A percentile compares a stretch with the other conserved stretches of the same genome.
Conservation (phyloP, 2,329 filamentous ascomycete genomes). For the Fonsecaea monophora region DNA sequence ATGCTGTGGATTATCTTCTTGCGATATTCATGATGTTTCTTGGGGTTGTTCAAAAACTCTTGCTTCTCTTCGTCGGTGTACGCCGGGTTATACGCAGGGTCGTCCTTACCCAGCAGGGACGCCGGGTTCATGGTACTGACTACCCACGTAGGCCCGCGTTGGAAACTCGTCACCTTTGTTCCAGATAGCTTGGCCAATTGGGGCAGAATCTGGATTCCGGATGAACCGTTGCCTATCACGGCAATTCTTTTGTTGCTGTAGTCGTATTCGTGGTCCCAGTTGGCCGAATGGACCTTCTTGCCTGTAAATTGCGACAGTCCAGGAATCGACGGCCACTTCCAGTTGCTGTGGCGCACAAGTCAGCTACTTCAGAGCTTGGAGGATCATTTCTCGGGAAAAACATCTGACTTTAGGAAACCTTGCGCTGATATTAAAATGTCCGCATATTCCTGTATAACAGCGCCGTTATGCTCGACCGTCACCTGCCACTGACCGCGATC, state of each 20-base stretch:
- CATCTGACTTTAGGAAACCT: slow-evolving; percentile 54
- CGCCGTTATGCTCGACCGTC: slow-evolving; percentile 21
- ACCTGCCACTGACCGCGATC: slow-evolving; percentile 6
- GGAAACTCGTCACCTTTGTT: slow-evolving; percentile 43
- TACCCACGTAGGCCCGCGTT: slow-evolving; percentile 45
- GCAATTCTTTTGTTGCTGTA: slow-evolving; percentile 42
- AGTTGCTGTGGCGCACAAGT: slow-evolving; percentile 2
- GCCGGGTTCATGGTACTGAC: slow-evolving; percentile 41
- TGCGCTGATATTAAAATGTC: slow-evolving; percentile 65
- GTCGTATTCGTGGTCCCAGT: slow-evolving; percentile 42
- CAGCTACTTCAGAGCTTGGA: not conserved
- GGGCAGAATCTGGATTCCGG: slow-evolving; percentile 50
- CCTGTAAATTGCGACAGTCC: slow-evolving; percentile 42
- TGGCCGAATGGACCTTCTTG: slow-evolving; percentile 41
- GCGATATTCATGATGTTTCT: slow-evolving; percentile 45
- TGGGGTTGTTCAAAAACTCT: slow-evolving; percentile 38
- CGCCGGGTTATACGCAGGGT: slow-evolving; percentile 36
- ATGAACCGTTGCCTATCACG: slow-evolving; percentile 45
- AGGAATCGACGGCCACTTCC: slow-evolving; percentile 43
- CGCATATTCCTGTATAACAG: slow-evolving; percentile 39
- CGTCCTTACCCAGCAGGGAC: slow-evolving; percentile 36
- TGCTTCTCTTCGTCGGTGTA: slow-evolving; percentile 44
- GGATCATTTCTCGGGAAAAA: too few relatives aligned
- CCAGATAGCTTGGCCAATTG: slow-evolving; percentile 35
- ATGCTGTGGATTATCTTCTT: slow-evolving; percentile 43